Base-by-base conservation (phyloP, 2,329 filamentous ascomycete genomes). In the Aquanectria penicillioides region DNA sequence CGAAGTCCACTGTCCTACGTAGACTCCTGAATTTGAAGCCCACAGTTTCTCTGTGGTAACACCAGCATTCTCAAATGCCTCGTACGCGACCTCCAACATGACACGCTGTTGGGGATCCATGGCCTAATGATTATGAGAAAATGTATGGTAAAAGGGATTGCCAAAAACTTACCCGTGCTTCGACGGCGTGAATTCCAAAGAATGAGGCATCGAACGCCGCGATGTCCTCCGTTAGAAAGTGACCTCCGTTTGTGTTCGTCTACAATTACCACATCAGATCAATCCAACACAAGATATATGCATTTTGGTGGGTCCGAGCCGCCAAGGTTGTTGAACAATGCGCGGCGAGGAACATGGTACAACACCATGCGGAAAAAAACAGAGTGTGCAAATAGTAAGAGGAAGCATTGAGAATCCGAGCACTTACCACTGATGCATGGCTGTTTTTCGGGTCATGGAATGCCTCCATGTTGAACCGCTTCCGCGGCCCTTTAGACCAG, bases 381-480 rank as follows among this genome's bases (percentile, higher is more conserved):
- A 29, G 9, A 28, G 22, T 12, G 33, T 20, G 17, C 6, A 5
- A 22, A 38, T 8, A 17, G 22, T 5, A 28, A 29, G 20, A 9
- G 15, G 1, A n/a, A 18, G 11, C 15, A 37, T 3, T 9, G 38
- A 26, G 9, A 36, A 3, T 13, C 2, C 20, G 37, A 15, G 10
- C 2, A 53, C 49, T 43, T 53, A 44, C 48, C 33, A 46, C 54
- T 33, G 53, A 53, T 20, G 34, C 43, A 40, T 34, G 38, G n/a
- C 36, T 26, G 18, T 54, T 52, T 50, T 50, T 40, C 26, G 51
- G 71, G 48, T 80, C 75, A 53, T 78, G 71, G 61, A 77, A 73
- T 41, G 59, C 75, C 61, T 68, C 73, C 64, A 72, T 75, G 63
- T 80, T 80, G 73, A 84, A 85, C 23, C 83, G 74, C 49, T 77